phyloP scores from a whole-genome alignment of 2,329 filamentous ascomycete species.

The Thermothelomyces thermophilus region DNA sequence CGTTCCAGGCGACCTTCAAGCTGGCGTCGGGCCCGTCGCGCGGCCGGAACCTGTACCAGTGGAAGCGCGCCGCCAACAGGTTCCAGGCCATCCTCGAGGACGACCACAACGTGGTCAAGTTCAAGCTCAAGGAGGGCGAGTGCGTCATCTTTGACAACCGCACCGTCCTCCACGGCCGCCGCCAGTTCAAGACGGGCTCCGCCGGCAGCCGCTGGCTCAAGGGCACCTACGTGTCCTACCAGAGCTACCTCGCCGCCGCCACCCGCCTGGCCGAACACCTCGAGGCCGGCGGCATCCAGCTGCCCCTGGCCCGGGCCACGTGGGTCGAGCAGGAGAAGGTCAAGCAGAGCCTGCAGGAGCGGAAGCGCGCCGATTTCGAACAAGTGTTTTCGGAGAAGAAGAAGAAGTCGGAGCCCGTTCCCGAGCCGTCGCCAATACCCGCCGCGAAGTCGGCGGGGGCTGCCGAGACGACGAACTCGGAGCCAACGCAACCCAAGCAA shows the following conservation, averaged over 20 bases:
- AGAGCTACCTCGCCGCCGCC: not conserved
- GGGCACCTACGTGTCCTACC: constrained; percentile 63
- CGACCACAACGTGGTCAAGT: constrained; percentile 55
- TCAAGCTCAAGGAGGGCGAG: constrained; percentile 71
- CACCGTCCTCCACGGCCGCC: constrained; percentile 76
- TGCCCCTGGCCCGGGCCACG: not conserved
- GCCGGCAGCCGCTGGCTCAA: constrained; percentile 73
- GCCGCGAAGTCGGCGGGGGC: too few relatives aligned
- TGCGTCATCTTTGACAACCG: constrained; percentile 92
- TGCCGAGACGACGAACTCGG: not conserved
- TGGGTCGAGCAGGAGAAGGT: not conserved
- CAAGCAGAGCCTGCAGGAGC: not conserved
- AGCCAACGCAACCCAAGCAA: not conserved
- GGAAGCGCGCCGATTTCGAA: not conserved
- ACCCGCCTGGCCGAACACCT: not conserved
- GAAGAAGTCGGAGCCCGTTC: too few relatives aligned
- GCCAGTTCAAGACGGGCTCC: constrained; percentile 57
- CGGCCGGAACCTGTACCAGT: constrained; percentile 17
- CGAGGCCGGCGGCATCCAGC: not conserved
- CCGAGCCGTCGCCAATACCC: too few relatives aligned
- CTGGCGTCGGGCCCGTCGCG: constrained; percentile 9
- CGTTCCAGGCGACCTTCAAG: constrained; percentile 61
- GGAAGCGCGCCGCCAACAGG: constrained; percentile 36
- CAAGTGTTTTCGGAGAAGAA: not conserved
- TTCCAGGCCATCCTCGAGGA: constrained; percentile 57